phyloP scores from a whole-genome alignment of 805 yeast genomes.

The Myxozyma sirexii region DNA sequence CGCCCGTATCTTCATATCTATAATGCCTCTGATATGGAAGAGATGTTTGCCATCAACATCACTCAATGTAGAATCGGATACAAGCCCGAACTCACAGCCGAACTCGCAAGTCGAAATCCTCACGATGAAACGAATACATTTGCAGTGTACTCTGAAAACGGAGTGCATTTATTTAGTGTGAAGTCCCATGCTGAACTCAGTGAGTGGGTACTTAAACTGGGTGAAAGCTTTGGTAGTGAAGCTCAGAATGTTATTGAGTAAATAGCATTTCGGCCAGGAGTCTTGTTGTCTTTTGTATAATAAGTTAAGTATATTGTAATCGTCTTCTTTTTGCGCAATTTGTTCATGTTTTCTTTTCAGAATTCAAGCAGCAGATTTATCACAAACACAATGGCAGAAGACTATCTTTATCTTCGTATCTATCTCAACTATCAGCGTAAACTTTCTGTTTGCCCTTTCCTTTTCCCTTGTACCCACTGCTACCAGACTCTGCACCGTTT shows the following conservation, averaged over 20 bases:
- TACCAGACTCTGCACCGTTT: neutral
- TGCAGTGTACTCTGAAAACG: conserved; percentile 24
- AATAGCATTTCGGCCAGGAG: neutral
- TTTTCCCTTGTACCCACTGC: neutral
- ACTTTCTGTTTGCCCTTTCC: conserved; percentile 17
- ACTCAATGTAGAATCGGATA: conserved; percentile 25
- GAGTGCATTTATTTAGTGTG: conserved; percentile 23
- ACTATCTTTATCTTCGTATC: too few species aligned
- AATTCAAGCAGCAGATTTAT: too few species aligned
- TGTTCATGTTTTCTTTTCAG: too few species aligned
- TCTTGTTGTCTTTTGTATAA: too few species aligned
- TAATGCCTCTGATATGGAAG: conserved; percentile 13
- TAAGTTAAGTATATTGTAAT: neutral
- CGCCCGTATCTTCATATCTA: conserved; percentile 31
- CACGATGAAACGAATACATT: conserved; percentile 13
- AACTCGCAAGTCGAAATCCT: conserved; percentile 13
- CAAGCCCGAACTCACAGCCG: conserved; percentile 24
- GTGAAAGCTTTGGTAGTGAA: conserved; percentile 15
- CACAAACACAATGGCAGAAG: too few species aligned
- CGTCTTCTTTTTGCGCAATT: neutral
- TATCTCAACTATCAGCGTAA: too few species aligned
- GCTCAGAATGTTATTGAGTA: conserved; percentile 3
- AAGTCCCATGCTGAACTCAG: conserved; percentile 22
- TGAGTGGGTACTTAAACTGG: conserved; percentile 30
- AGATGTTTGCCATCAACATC: conserved; percentile 23